phyloP scores from a whole-genome alignment of 2,329 filamentous ascomycete species.

The Capronia coronata region DNA sequence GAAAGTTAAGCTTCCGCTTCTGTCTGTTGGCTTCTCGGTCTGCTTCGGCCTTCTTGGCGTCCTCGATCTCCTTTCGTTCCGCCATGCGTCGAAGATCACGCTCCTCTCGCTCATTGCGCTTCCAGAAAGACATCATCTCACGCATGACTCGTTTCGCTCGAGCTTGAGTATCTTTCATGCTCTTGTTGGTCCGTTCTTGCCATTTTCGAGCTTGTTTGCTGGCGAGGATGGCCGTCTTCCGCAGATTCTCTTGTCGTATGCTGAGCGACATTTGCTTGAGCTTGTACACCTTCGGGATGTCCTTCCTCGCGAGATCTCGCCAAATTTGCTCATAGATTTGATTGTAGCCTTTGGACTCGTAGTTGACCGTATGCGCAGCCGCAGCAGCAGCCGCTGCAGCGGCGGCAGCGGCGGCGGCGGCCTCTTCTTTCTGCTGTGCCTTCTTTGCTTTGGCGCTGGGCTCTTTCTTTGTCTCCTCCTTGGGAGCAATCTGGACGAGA shows the following conservation, averaged over 20 bases:
- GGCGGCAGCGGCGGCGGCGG: conserved; percentile 32
- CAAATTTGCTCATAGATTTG: conserved; percentile 97
- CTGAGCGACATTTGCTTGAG: conserved; percentile 78
- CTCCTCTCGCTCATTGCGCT: conserved; percentile 95
- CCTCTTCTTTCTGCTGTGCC: conserved; percentile 38
- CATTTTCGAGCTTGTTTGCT: conserved; percentile 96
- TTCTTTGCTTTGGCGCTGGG: conserved; percentile 40
- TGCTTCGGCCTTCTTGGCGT: conserved; percentile 91
- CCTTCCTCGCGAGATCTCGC: conserved; percentile 88
- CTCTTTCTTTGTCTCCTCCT: conserved; percentile 48
- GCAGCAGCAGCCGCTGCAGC: conserved; percentile 39
- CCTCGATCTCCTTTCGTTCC: conserved; percentile 92
- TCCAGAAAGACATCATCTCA: conserved; percentile 99
- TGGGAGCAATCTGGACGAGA: conserved; percentile 47
- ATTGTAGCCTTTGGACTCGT: conserved; percentile 86
- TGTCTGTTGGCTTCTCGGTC: conserved; percentile 95
- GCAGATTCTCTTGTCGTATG: conserved; percentile 88
- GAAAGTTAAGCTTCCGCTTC: conserved; percentile 97
- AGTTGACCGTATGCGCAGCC: conserved; percentile 54
- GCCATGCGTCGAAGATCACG: conserved; percentile 89
- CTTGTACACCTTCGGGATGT: conserved; percentile 86
- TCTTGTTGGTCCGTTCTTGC: conserved; percentile 97
- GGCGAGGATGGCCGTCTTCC: conserved; percentile 93
- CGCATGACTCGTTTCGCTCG: conserved; percentile 97
- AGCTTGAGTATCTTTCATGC: conserved; percentile 93